These are phyloP conservation scores for Neonectria magnoliae DNA, from an alignment of 2,329 filamentous ascomycete genomes.

Conservation along the genomic window DNA sequence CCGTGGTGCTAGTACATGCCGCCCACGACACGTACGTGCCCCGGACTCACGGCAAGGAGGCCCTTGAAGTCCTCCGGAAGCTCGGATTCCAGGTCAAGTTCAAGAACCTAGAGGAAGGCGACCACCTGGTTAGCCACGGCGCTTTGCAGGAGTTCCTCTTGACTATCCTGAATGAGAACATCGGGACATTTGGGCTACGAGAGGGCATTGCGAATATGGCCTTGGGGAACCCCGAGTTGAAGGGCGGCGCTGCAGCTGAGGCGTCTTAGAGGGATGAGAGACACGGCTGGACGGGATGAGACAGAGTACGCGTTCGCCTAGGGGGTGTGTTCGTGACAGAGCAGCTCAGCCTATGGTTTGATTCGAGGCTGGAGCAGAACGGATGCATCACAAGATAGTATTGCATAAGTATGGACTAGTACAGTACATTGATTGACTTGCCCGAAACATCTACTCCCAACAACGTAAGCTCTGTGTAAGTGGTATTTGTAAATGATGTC, in stretches of 20 bases:
- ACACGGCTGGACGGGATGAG: not conserved
- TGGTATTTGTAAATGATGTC: not conserved
- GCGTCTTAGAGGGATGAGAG: not conserved
- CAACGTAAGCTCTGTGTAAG: not conserved
- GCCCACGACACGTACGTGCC: not conserved
- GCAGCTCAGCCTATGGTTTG: not conserved
- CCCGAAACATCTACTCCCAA: not conserved
- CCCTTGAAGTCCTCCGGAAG: not conserved
- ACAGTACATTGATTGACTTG: not conserved
- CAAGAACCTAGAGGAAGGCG: not conserved
- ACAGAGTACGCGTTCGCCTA: not conserved
- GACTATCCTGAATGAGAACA: not conserved
- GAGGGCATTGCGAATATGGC: not conserved
- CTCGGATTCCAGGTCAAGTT: constrained; percentile 8
- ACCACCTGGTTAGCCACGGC: not conserved
- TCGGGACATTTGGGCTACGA: not conserved
- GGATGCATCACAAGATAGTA: not conserved
- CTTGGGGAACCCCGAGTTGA: not conserved
- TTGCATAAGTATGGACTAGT: not conserved
- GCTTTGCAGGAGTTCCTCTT: not conserved
- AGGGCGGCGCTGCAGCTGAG: not conserved
- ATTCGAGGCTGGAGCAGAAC: not conserved
- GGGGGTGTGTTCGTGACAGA: not conserved
- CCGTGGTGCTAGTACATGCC: constrained; percentile 13
- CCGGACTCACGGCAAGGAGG: not conserved